Base-by-base conservation (phyloP, 2,329 filamentous ascomycete species). In the Trichophyton mentagrophytes region DNA sequence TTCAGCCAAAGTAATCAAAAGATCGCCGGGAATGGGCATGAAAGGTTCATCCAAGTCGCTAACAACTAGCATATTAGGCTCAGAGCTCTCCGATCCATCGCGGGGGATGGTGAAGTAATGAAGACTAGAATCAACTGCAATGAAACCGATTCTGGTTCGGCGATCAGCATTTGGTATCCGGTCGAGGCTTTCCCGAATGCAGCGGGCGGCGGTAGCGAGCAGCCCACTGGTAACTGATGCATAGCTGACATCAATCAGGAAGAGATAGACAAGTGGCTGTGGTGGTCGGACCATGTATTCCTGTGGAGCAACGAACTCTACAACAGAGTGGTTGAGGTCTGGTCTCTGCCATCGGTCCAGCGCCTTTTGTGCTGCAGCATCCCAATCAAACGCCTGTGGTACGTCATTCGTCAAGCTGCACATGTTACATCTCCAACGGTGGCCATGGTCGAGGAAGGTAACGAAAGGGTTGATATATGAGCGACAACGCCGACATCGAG, bases 361-460 rank as follows among this genome's bases (percentile, higher is more conserved):
- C 59, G 85, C 88, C 78, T 95, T 91, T 75, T 97, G 92, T 60
- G 90, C 81, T 51, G 89, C 87, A 38, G 90, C 86, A 75, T 99
- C 93, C 93, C 93, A 99, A 73, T 99, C 93, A 67, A 99, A 99
- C 42, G 91, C 91, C 75, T 99, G 93, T n/a, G 93, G 93, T 44
- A 97, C 92, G 68, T 99, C 93, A 72, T 99, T 99, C 67, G 91
- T 96, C 65, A 99, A 80, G 74, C 96, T 97, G 76, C 93, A 99
- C 91, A 99, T 96, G 77, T 99, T 99, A 79, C 93, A 99, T 70
- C 92, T 87, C 93, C 93, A 99, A 71, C 93, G 84, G 76, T 99
- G 93, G 55, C 93, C 93, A 71, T 97, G 90, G 69, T 99, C 93
- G 63, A 99, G 79, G 77, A 99, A 99, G 55, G 89, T 90, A 62